A percentile compares a stretch with the other conserved stretches of the same genome.
Evolutionary conservation across 129 eudicot species (phyloP).

Genomic region (sunflower (Helianthus annuus)): HanXRQr2.0-SUNRISE NC_035437.2:90269110-90269609

Average conservation of each 20-base stretch:
- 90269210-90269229: neutral
- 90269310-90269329: neutral
- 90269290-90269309: neutral
- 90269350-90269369: neutral
- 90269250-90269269: neutral
- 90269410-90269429: slow-evolving; percentile 14
- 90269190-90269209: neutral
- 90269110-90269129: neutral
- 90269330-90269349: too few species aligned
- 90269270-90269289: too few species aligned
- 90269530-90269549: slow-evolving; percentile 58
- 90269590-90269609: slow-evolving; percentile 15
- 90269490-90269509: slow-evolving; percentile 91
- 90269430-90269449: slow-evolving; percentile 56
- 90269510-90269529: slow-evolving; percentile 93
- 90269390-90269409: neutral
- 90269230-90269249: too few species aligned
- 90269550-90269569: neutral
- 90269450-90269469: slow-evolving; percentile 98
- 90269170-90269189: neutral
- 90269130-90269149: neutral
- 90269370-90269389: neutral
- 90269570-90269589: slow-evolving; percentile 1
- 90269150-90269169: neutral
- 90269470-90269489: slow-evolving; percentile 96